Evolutionary conservation across 129 eudicot genomes (phyloP).

Genomic region (Lonicera japonica): DNA sequence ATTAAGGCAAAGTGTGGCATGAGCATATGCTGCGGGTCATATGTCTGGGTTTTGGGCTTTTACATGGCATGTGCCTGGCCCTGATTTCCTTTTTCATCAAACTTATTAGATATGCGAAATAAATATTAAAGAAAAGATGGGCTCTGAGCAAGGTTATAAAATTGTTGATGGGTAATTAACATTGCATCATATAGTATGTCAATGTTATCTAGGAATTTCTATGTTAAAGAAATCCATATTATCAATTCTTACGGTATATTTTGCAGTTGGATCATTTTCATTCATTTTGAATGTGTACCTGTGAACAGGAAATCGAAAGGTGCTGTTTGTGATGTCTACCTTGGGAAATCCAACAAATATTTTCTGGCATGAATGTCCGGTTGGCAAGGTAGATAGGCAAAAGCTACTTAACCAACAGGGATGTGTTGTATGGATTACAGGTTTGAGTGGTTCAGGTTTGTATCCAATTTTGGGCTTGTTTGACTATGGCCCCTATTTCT

Average conservation of each 20-base stretch:
- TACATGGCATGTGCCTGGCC: no score
- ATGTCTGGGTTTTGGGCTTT: no score
- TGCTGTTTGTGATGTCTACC: constrained; percentile 44
- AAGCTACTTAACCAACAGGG: constrained; percentile 87
- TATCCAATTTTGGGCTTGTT: not conserved
- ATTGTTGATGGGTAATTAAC: not conserved
- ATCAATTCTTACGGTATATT: not conserved
- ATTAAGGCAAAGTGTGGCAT: no score
- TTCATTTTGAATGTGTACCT: constrained; percentile 13
- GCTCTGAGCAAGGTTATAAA: no score
- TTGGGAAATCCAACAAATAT: constrained; percentile 67
- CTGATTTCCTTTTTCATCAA: no score
- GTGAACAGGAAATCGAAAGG: constrained; percentile 17
- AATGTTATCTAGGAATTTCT: not conserved
- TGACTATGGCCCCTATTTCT: not conserved
- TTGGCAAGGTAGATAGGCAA: constrained; percentile 76
- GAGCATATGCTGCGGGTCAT: no score
- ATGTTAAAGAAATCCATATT: no score
- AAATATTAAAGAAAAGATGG: no score
- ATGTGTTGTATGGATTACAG: constrained; percentile 95
- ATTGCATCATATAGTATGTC: not conserved
- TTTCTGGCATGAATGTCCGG: constrained; percentile 86
- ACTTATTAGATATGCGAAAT: no score
- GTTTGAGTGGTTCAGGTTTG: constrained; percentile 97
- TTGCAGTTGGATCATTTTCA: not conserved